These are phyloP conservation scores for Sporothrix sp. DNA, from an alignment of 2,329 filamentous ascomycete species.

Conservation along the genomic window DNA sequence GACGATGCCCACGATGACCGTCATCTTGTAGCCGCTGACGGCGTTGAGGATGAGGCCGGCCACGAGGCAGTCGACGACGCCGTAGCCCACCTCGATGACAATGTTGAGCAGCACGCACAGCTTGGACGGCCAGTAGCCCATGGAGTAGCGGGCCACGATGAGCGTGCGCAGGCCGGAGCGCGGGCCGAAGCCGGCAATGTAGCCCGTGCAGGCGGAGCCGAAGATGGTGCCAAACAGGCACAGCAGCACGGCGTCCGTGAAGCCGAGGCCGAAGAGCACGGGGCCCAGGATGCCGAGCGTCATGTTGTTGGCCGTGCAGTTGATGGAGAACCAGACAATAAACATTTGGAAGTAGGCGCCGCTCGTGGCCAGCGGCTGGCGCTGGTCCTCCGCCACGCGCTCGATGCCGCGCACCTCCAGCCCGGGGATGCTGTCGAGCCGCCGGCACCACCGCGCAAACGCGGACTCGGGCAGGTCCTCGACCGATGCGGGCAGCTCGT, in stretches of 20 bases:
- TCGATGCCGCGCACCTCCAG: slow-evolving; percentile 14
- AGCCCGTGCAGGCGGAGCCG: slow-evolving; percentile 12
- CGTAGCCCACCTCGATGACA: slow-evolving; percentile 25
- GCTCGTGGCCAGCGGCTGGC: slow-evolving; percentile 22
- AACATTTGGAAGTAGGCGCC: slow-evolving; percentile 31
- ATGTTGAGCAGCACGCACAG: slow-evolving; percentile 24
- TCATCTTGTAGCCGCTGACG: slow-evolving; percentile 47
- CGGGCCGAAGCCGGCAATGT: slow-evolving; percentile 12
- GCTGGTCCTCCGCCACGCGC: slow-evolving; percentile 23
- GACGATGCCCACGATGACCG: slow-evolving; percentile 57
- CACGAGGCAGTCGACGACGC: slow-evolving; percentile 53
- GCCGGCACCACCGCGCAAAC: neutral
- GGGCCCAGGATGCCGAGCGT: slow-evolving; percentile 25
- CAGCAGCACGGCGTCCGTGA: slow-evolving; percentile 20
- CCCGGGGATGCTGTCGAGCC: slow-evolving; percentile 10
- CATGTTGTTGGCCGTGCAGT: slow-evolving; percentile 35
- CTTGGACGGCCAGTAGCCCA: slow-evolving; percentile 28
- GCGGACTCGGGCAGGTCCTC: neutral
- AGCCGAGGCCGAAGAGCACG: slow-evolving; percentile 23
- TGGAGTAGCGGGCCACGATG: slow-evolving; percentile 23
- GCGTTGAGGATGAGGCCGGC: slow-evolving; percentile 60
- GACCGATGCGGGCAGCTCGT: neutral
- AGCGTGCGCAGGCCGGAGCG: slow-evolving; percentile 13
- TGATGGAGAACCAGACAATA: slow-evolving; percentile 36
- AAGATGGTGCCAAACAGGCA: slow-evolving; percentile 13